Evolutionary conservation across 768 basidiomycete genomes (phyloP).

Genomic region (Russula foetens): DNA sequence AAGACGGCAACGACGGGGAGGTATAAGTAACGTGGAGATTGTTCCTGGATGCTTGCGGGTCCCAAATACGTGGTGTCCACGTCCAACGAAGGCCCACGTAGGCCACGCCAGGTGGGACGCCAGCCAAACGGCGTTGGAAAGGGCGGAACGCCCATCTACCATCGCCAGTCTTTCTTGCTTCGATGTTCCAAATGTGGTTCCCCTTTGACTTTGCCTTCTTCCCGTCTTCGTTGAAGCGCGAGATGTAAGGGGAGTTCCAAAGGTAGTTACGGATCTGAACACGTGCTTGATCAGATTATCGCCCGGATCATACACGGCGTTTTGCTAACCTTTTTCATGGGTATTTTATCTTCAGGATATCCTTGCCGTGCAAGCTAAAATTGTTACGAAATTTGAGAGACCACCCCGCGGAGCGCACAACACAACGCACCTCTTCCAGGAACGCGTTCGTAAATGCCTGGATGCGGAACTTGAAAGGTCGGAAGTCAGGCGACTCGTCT

Average conservation of each 20-base stretch:
- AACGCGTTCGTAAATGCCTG: slow-evolving; percentile 97
- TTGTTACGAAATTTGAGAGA: neutral
- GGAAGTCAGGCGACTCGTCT: slow-evolving; percentile 93
- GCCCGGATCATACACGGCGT: slow-evolving; percentile 3
- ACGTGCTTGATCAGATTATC: slow-evolving; percentile 12
- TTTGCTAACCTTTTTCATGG: slow-evolving; percentile 81
- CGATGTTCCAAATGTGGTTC: slow-evolving; percentile 98
- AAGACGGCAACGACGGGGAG: slow-evolving; percentile 75
- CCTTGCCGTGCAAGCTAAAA: slow-evolving; percentile 72
- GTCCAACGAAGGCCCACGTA: slow-evolving; percentile 75
- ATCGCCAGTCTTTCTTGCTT: slow-evolving; percentile 76
- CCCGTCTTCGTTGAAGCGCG: slow-evolving; percentile 97
- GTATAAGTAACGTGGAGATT: slow-evolving; percentile 73
- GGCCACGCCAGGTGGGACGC: slow-evolving; percentile 72
- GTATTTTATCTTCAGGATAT: slow-evolving; percentile 89
- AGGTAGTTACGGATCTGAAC: slow-evolving; percentile 86
- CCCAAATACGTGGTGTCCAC: slow-evolving; percentile 94
- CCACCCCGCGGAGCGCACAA: slow-evolving; percentile 10
- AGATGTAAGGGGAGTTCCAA: slow-evolving; percentile 90
- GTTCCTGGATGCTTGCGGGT: slow-evolving; percentile 83
- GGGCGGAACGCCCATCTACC: slow-evolving; percentile 83
- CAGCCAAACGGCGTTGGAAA: slow-evolving; percentile 83
- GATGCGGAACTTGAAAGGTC: slow-evolving; percentile 98
- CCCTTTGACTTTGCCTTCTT: slow-evolving; percentile 99
- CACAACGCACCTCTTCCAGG: slow-evolving; percentile 66